Base-by-base conservation (phyloP, 768 basidiomycete genomes). In the Suillus bovinus region DNA sequence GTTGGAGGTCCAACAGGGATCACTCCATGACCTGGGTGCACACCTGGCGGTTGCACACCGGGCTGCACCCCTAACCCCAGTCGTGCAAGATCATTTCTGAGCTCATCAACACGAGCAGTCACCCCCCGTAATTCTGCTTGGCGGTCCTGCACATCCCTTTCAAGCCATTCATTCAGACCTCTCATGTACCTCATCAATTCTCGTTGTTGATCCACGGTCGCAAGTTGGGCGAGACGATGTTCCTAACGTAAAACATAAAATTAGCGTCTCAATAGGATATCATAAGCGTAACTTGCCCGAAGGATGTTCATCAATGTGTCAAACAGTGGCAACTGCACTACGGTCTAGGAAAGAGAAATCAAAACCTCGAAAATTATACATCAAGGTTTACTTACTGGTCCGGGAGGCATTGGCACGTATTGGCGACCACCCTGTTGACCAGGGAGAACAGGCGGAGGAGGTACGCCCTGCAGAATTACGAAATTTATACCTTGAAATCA, bases 161-260 rank as follows among this genome's bases (percentile, higher is more conserved):
- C 86, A 17, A 94, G 77, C 93, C 93, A 94, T 38, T 84, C 82
- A 65, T 94, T 94, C 36, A 94, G 76, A 2, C 80, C 83, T 54
- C 83, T 70, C 84, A 94, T 87, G 66, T 94, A 93, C 58, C 88
- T 78, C 84, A 91, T 91, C 57, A 92, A 76, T 70, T 90, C 90
- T 42, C 90, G 82, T 66, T 91, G 90, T 68, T 93, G 90, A 53
- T 90, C 87, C 16, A 92, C 82, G 31, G 89, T 88, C 0, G 89
- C 90, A 22, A 85, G 73, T 71, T 91, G 89, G 1, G 89, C 89
- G 6, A 84, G 73, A 4, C 88, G 88, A 72, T 90, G 91, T 77
- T 92, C 89, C 91, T 93, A 65, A 4, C 22, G 55, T 27, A 59
- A 59, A 56, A 66, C n/a, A n/a, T n/a, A n/a, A 31, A 13, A 41